Percentiles rank a stretch among this genome's conserved stretches.
Evolutionary conservation across 805 yeast species (phyloP).

Genomic region (Lipomyces japonicus): DNA sequence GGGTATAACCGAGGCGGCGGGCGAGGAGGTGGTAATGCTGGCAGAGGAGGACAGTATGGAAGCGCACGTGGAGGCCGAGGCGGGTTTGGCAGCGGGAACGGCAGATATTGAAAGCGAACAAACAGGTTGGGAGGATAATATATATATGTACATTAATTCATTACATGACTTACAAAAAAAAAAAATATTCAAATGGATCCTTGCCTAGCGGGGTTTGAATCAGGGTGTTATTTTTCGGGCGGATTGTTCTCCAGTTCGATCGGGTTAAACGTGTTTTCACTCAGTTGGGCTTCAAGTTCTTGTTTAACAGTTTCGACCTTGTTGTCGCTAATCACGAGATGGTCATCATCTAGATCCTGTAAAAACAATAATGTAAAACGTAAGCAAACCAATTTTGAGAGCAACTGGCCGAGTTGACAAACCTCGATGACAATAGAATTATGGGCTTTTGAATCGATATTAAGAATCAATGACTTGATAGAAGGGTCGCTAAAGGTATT

Average conservation of each 20-base stretch:
- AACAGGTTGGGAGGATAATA: too few species aligned
- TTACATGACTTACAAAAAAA: too few species aligned
- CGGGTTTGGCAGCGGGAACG: neutral
- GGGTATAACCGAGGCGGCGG: slow-evolving; percentile 16
- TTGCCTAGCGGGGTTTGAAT: too few species aligned
- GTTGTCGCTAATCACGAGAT: slow-evolving; percentile 71
- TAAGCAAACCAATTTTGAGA: too few species aligned
- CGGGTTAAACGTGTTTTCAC: slow-evolving; percentile 83
- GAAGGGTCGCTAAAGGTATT: slow-evolving; percentile 70
- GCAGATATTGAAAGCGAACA: neutral
- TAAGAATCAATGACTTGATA: slow-evolving; percentile 76
- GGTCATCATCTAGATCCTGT: slow-evolving; percentile 86
- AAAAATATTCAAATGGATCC: too few species aligned
- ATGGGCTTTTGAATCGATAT: slow-evolving; percentile 70
- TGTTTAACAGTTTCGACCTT: slow-evolving; percentile 71
- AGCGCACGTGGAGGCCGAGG: slow-evolving; percentile 4
- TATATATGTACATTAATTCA: too few species aligned
- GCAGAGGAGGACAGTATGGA: slow-evolving; percentile 16
- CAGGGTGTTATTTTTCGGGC: slow-evolving; percentile 2
- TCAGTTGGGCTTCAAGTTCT: slow-evolving; percentile 69
- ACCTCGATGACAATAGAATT: slow-evolving; percentile 59
- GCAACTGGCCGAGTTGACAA: too few species aligned
- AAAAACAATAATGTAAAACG: neutral
- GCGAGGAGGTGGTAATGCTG: slow-evolving; percentile 12
- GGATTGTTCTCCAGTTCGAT: slow-evolving; percentile 45